These are phyloP conservation scores for Epichloe brachyelytri DNA, from an alignment of 2,329 filamentous ascomycete genomes.

Conservation along the genomic window DNA sequence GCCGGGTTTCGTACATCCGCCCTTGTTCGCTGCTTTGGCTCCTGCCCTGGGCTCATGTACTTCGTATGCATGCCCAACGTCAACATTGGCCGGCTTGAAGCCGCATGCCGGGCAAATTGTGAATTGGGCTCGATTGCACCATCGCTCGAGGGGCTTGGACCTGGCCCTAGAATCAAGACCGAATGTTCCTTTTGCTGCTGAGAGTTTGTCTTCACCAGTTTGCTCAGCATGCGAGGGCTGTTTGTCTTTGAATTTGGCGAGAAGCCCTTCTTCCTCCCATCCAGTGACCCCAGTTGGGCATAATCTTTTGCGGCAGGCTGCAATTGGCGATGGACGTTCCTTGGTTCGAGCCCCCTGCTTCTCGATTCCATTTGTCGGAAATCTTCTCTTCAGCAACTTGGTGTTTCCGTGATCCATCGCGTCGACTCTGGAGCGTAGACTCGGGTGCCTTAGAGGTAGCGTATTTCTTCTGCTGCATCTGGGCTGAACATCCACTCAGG, in stretches of 20 bases:
- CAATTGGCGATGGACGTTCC: background rate
- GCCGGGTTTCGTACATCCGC: no score
- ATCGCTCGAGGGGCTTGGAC: background rate
- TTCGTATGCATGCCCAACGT: background rate
- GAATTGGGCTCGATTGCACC: background rate
- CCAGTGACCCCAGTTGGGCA: slow-evolving; percentile 4
- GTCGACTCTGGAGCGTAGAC: background rate
- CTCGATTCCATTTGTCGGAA: background rate
- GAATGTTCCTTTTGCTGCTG: background rate
- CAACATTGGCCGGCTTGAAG: slow-evolving; percentile 4
- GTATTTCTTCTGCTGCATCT: background rate
- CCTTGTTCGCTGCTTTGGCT: background rate
- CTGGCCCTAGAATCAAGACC: background rate
- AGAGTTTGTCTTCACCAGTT: background rate
- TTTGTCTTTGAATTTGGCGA: background rate
- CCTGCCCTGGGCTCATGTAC: background rate
- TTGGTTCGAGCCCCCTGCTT: background rate
- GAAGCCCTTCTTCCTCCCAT: slow-evolving; percentile 9
- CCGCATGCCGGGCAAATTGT: background rate
- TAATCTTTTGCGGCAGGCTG: background rate
- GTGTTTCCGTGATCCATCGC: background rate
- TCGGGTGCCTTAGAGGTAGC: background rate
- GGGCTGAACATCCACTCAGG: background rate
- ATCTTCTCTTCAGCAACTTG: background rate
- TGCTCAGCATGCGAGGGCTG: background rate